Conservation (phyloP, 164 flowering plant genomes). For the Berberis vulgaris region DNA sequence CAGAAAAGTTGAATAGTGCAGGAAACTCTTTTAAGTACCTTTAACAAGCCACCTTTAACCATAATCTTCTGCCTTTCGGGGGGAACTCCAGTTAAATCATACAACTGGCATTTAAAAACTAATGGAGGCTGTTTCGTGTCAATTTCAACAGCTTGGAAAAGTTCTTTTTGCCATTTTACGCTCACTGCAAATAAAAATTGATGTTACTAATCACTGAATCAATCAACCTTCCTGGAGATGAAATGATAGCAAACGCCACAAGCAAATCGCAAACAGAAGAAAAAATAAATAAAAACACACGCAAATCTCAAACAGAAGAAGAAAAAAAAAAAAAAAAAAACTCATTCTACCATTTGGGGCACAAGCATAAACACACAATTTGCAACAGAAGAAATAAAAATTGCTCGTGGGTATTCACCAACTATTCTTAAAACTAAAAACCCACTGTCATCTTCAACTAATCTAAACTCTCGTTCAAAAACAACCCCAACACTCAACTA, state of each 20-base stretch:
- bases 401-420: not conserved
- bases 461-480: not conserved
- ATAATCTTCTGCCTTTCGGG: conserved; percentile 97
- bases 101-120: conserved; percentile 89
- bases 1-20: too few species aligned
- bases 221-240: not conserved
- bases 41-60: conserved; percentile 94
- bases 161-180: conserved; percentile 94
- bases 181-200: conserved; percentile 44
- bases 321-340: not conserved
- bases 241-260: not conserved
- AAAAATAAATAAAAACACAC: not conserved
- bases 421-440: not conserved
- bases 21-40: conserved; percentile 34
- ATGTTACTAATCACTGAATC: not conserved
- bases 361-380: not conserved
- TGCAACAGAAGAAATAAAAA: not conserved
- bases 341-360: not conserved
- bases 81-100: conserved; percentile 94
- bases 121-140: conserved; percentile 88
- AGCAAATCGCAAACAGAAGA: not conserved
- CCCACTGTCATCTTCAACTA: not conserved
- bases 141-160: conserved; percentile 68
- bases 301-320: not conserved
- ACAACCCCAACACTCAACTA: not conserved